Evolutionary conservation across 441 rosid species (phyloP).

Genomic region (Manihot esculenta): DNA sequence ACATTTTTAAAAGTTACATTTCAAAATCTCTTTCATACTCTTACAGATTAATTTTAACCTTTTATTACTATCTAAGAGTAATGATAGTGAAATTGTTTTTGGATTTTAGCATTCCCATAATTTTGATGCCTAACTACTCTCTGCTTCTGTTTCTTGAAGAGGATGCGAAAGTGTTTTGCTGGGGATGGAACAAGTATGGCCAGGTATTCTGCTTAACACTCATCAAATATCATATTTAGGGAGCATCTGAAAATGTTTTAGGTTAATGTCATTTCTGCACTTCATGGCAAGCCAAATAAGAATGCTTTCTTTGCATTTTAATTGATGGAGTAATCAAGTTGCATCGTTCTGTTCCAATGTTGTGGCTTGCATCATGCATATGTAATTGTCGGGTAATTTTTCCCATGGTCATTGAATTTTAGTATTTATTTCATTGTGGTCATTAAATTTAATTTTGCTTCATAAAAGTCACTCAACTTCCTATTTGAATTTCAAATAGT

Average conservation of each 20-base stretch:
- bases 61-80: not conserved
- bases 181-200: slow-evolving; percentile 99
- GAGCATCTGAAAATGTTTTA: not conserved
- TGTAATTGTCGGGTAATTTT: too few species aligned
- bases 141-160: slow-evolving; percentile 50
- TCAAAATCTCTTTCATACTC: not conserved
- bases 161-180: slow-evolving; percentile 71
- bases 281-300: too few species aligned
- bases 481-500: too few species aligned
- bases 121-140: not conserved
- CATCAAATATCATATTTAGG: not conserved
- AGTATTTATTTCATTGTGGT: too few species aligned
- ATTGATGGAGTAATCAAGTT: too few species aligned
- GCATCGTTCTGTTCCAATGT: too few species aligned
- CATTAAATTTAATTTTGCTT: too few species aligned
- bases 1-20: not conserved
- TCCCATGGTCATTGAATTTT: too few species aligned
- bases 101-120: not conserved
- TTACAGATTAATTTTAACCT: not conserved
- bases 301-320: too few species aligned
- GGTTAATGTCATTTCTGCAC: not conserved
- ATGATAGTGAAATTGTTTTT: too few species aligned
- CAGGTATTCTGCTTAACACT: slow-evolving; percentile 56
- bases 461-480: too few species aligned
- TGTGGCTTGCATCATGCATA: too few species aligned